These are phyloP conservation scores for Rutstroemia sp. DNA, from an alignment of 2,329 filamentous ascomycete genomes.

Conservation along the genomic window DNA sequence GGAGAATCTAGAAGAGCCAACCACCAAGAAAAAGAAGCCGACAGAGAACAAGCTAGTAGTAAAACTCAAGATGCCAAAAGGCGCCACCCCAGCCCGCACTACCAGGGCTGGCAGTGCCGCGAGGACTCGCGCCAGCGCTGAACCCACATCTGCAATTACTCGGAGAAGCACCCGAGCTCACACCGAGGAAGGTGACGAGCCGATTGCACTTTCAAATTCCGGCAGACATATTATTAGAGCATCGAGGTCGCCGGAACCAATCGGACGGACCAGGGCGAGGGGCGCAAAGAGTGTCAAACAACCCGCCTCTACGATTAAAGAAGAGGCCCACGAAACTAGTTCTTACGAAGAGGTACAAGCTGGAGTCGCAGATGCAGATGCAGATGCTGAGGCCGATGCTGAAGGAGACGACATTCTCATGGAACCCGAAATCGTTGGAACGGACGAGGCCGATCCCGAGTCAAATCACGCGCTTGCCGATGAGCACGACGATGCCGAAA, in stretches of 20 bases:
- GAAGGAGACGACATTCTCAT: constrained; percentile 12
- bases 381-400: constrained; percentile 18
- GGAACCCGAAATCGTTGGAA: constrained; percentile 3
- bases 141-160: constrained; percentile 22
- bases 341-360: constrained; percentile 23
- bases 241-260: constrained; percentile 48
- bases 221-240: constrained; percentile 48
- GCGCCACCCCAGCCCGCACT: constrained; percentile 13
- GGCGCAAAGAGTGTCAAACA: constrained; percentile 28
- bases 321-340: constrained; percentile 29
- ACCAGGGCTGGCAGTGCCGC: constrained; percentile 27
- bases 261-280: constrained; percentile 28
- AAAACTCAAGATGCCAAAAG: constrained; percentile 23
- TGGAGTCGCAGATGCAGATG: constrained; percentile 14
- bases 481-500: constrained; percentile 14
- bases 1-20: constrained; percentile 15
- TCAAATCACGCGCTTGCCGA: constrained; percentile 2
- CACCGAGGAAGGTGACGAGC: constrained; percentile 44
- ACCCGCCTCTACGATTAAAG: constrained; percentile 28
- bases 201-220: constrained; percentile 52
- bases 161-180: constrained; percentile 27
- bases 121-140: constrained; percentile 19
- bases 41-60: constrained; percentile 19
- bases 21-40: constrained; percentile 3
- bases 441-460: constrained; percentile 4